Base-by-base conservation (phyloP, 148 eudicot species). In the Dianthus caryophyllus region DNA sequence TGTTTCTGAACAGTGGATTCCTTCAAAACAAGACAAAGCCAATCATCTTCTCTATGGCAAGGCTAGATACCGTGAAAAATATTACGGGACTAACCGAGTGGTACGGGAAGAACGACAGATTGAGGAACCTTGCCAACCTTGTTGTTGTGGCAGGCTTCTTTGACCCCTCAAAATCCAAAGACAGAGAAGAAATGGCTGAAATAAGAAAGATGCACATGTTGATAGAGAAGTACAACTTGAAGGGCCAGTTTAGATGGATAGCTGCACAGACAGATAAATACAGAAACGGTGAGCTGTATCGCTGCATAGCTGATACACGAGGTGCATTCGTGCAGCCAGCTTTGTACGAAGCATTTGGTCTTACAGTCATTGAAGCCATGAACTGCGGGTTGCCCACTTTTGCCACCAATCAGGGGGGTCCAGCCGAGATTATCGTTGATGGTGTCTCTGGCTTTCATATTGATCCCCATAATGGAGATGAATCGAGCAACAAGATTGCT, bases 261-360 rank as follows among this genome's bases (percentile, higher is more conserved):
- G 91, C 95, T 27, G 98, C 98, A 33, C 98, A 93, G 66, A 84
- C 95, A 10, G 95, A 90, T 50, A 83, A 81, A 69, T 59, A 82
- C 63, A 75, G 92, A 66, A 93, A 93, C 46, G 82, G 83, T 16
- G 98, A 93, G 80, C 81, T 93, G 18, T 93, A 93, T 31, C 94
- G 98, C 7, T 71, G 66, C 69, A 89, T 93, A 54, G 96, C 98
- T 50, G 98, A 93, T 49, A 77, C 98, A 38, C 82, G 79, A 71
- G 98, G 98, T 25, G 94, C 91, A n/a, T 93, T 93, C 25, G 88
- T 86, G 47, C 98, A 93, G 74, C 96, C 96, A 33, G 98, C 98
- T 43, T 69, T 85, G 24, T 93, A 89, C 54, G 98, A 93, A 84
- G 98, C 98, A 24, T 93, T 93, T 68, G 96, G 98, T 12, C 91